These are phyloP conservation scores for Viola pubescens DNA, from an alignment of 441 rosid species.

Conservation along the genomic window DNA sequence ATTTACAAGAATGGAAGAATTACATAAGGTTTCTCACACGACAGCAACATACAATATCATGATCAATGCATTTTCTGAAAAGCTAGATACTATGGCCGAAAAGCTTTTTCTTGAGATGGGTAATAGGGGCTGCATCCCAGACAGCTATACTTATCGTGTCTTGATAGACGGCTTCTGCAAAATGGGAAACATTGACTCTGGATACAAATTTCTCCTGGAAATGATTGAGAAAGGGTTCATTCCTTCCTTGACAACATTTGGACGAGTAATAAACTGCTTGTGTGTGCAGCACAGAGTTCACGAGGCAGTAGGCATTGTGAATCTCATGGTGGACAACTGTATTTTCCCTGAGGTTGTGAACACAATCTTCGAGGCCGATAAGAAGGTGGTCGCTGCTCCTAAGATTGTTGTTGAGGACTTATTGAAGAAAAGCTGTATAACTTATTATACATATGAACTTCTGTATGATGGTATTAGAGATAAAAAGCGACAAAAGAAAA, in stretches of 20 bases:
- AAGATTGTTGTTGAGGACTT: slow-evolving; percentile 85
- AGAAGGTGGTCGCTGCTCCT: slow-evolving; percentile 79
- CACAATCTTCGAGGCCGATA: slow-evolving; percentile 66
- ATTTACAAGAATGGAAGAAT: slow-evolving; percentile 51
- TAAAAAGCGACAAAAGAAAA: slow-evolving; percentile 58
- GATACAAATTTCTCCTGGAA: slow-evolving; percentile 44
- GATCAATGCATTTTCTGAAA: slow-evolving; percentile 60
- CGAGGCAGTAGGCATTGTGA: slow-evolving; percentile 68
- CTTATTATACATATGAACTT: slow-evolving; percentile 79
- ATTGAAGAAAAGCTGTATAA: slow-evolving; percentile 73
- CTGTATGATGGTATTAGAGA: slow-evolving; percentile 80
- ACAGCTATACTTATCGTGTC: slow-evolving; percentile 64
- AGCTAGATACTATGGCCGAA: slow-evolving; percentile 55
- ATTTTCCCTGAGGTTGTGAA: slow-evolving; percentile 74
- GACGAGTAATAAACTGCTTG: slow-evolving; percentile 78
- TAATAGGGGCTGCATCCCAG: slow-evolving; percentile 46
- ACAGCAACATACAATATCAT: slow-evolving; percentile 68
- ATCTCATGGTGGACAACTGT: slow-evolving; percentile 57
- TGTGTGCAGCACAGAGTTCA: slow-evolving; percentile 58
- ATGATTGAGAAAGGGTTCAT: slow-evolving; percentile 52
- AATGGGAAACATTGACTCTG: slow-evolving; percentile 55
- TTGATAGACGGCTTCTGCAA: slow-evolving; percentile 85
- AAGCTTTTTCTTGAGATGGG: slow-evolving; percentile 68
- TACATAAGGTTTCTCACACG: slow-evolving; percentile 42
- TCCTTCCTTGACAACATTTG: slow-evolving; percentile 68